Base-by-base conservation (phyloP, 176 grass and related monocot genomes). In the Carex littledalei region DNA sequence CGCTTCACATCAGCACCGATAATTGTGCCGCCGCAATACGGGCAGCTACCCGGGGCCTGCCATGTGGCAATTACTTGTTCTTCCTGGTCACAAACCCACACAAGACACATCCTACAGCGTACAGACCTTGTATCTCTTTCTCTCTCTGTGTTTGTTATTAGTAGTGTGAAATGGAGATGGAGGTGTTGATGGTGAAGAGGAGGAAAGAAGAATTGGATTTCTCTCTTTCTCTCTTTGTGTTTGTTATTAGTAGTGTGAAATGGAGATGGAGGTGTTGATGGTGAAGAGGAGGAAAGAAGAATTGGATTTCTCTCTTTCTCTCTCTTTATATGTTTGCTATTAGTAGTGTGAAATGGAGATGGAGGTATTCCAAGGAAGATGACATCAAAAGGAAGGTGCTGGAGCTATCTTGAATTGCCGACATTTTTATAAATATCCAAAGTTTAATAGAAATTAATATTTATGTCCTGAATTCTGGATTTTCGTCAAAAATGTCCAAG, bases 1-100 rank as follows among this genome's bases (percentile, higher is more conserved):
- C 91, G 90, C 87, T 91, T 84, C 8, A 96, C 89, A 34, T 95
- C 93, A 11, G 90, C 60, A 6, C 88, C 88, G 45, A 92, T 43
- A 15, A 94, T 87, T 29, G 14, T 43, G 6, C 91, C 83, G 53
- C 91, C 87, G 83, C 94, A 96, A 87, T 80, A 96, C 9, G 91
- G 94, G 86, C 94, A 96, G 24, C 45, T 79, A 39, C 91, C 94
- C 2, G 87, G 85, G 41, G 83, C 91, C 89, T 93, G 84, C 67
- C 87, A 83, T 43, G 75, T 93, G 17, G 62, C 88, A 45, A 87
- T 59, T 49, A 91, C 90, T 32, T 85, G 82, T 84, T 92, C 88
- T 85, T 86, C 85, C 85, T 92, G 87, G 79, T 94, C 93, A 63
- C 90, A 90, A 58, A 86, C 84, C 64, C 90, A 18, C 61, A 94